phyloP scores from a whole-genome alignment of 2,329 filamentous ascomycete genomes.

The Exserohilum turcica region DNA sequence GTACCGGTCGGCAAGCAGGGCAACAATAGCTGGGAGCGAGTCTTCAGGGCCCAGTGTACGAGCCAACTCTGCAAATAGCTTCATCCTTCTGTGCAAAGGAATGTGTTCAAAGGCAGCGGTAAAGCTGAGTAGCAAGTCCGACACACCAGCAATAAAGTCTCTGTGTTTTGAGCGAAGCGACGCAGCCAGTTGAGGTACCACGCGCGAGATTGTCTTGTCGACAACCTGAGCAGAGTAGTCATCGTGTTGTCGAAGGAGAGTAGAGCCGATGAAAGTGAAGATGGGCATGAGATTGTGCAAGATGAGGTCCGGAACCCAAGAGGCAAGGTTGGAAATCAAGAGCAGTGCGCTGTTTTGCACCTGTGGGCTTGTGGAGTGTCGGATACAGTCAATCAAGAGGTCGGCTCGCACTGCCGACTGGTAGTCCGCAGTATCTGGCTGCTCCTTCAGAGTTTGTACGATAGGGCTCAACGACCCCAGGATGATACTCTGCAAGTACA shows the following conservation, averaged over 20 bases:
- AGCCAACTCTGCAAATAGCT: slow-evolving; percentile 82
- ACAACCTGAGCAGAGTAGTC: slow-evolving; percentile 97
- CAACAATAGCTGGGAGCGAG: slow-evolving; percentile 83
- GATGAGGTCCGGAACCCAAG: slow-evolving; percentile 85
- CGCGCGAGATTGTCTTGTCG: slow-evolving; percentile 88
- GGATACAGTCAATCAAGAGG: slow-evolving; percentile 89
- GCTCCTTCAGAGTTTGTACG: slow-evolving; percentile 72
- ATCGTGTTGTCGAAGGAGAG: slow-evolving; percentile 87
- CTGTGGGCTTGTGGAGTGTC: slow-evolving; percentile 87
- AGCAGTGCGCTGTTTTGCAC: slow-evolving; percentile 92
- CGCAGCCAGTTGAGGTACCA: slow-evolving; percentile 87
- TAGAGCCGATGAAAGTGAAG: slow-evolving; percentile 96
- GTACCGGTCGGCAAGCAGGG: slow-evolving; percentile 90
- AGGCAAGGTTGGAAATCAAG: slow-evolving; percentile 83
- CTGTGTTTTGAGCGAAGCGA: slow-evolving; percentile 80
- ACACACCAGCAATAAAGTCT: slow-evolving; percentile 78
- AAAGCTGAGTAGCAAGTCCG: slow-evolving; percentile 92
- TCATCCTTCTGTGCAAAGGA: slow-evolving; percentile 79
- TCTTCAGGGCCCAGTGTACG: slow-evolving; percentile 84
- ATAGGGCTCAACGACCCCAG: slow-evolving; percentile 83
- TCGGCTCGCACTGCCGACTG: slow-evolving; percentile 83
- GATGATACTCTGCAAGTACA: slow-evolving; percentile 86
- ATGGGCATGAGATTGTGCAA: slow-evolving; percentile 98
- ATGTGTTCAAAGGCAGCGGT: slow-evolving; percentile 96
- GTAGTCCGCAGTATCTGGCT: slow-evolving; percentile 67